Conservation (phyloP, 1,139 yeast genomes). For the Debaryomycetaceae sp. region DNA sequence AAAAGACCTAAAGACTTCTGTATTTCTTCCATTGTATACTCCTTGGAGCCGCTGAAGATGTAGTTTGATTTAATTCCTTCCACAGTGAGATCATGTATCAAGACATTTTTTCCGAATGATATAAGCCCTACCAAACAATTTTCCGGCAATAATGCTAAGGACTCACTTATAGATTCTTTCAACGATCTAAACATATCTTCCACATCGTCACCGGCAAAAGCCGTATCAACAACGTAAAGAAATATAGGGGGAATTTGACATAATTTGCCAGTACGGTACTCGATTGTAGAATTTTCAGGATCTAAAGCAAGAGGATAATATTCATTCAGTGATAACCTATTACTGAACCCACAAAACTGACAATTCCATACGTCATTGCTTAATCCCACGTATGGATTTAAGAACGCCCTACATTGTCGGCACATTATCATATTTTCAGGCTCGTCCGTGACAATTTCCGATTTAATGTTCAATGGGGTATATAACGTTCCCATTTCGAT, state of each 20-base stretch:
- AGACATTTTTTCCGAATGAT: conserved; percentile 64
- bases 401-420: conserved; percentile 56
- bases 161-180: conserved; percentile 51
- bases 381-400: conserved; percentile 52
- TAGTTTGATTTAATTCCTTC: conserved; percentile 21
- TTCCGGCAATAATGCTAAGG: conserved; percentile 59
- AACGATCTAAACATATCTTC: conserved; percentile 44
- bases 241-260: conserved; percentile 50
- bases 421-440: conserved; percentile 37
- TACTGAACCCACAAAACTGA: conserved; percentile 56
- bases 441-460: conserved; percentile 42
- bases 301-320: conserved; percentile 30
- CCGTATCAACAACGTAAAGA: conserved; percentile 65
- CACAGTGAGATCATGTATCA: conserved; percentile 54
- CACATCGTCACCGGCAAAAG: conserved; percentile 45
- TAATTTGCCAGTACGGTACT: conserved; percentile 50
- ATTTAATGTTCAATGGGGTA: conserved; percentile 60
- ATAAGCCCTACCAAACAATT: conserved; percentile 57
- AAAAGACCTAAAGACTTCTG: conserved; percentile 53
- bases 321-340: conserved; percentile 33
- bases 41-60: conserved; percentile 60
- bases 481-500: conserved; percentile 65
- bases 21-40: conserved; percentile 50
- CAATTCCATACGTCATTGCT: conserved; percentile 58
- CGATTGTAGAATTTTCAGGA: conserved; percentile 53